Evolutionary conservation across 495 filamentous ascomycete genomes (phyloP).

Genomic region (Penicillium arizonense): DNA sequence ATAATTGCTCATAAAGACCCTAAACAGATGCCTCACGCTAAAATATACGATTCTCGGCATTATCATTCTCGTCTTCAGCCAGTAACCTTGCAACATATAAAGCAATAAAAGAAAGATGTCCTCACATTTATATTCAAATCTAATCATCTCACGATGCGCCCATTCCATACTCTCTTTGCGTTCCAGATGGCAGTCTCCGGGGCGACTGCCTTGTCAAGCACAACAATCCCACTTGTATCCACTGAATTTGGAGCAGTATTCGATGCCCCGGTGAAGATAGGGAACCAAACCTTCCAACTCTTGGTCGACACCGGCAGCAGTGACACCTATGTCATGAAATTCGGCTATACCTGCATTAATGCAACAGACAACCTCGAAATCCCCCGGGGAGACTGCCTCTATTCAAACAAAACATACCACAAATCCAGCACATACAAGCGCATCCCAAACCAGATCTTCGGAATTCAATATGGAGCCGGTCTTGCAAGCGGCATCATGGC

Average conservation of each 20-base stretch:
- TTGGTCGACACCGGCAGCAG: constrained; percentile 62
- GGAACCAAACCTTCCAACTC: constrained; percentile 39
- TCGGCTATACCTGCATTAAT: constrained; percentile 48
- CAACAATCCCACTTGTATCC: constrained; percentile 5
- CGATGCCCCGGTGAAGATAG: constrained; percentile 20
- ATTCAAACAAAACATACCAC: constrained; percentile 47
- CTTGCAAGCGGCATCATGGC: constrained; percentile 56
- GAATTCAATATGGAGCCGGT: constrained; percentile 58
- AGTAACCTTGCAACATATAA: not conserved
- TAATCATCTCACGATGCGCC: too few relatives aligned
- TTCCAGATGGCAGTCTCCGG: too few relatives aligned
- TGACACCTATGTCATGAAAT: constrained; percentile 58
- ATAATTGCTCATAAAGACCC: too few relatives aligned
- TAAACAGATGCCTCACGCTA: not conserved
- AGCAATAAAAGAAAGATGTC: not conserved
- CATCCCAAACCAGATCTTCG: constrained; percentile 52
- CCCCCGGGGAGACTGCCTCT: constrained; percentile 37
- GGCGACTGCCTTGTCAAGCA: not conserved
- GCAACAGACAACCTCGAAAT: constrained; percentile 18
- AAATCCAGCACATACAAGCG: constrained; percentile 35
- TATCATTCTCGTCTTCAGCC: not conserved
- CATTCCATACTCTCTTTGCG: too few relatives aligned
- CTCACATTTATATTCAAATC: too few relatives aligned
- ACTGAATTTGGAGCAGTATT: constrained; percentile 24
- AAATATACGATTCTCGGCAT: not conserved